Evolutionary conservation across 768 basidiomycete genomes (phyloP), one percentile per base, ranked within the genome.

Genomic region (Collybiopsis luxurians): DNA sequence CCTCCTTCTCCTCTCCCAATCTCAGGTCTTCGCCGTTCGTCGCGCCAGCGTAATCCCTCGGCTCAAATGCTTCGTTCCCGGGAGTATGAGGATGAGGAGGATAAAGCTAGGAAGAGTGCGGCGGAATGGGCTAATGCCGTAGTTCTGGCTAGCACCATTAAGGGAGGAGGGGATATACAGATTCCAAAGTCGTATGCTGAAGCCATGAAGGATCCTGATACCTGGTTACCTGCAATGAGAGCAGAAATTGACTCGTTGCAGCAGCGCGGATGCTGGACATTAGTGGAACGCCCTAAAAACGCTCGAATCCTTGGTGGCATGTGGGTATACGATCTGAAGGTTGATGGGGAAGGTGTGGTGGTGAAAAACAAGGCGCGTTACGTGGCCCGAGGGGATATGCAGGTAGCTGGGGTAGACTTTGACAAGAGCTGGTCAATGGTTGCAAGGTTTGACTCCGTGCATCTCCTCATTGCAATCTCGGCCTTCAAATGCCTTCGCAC

Each of bases 321-420:
- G 58, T 64, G 64, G 64, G 60, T 65, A 10, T 73, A 64, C 59
- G 62, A 60, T 30, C 31, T 60, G 6, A 75, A 75, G 56, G 43
- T 56, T 31, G 64, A 73, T 50, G 58, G 57, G 10, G 36, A 61
- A 10, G 71, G 72, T 12, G 54, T 45, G 0, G 50, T 71, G 26
- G 43, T 52, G 3, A 53, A 63, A 3, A 61, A 65, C 58, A 74
- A 75, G 53, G 52, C 52, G 11, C 26, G 45, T 21, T 59, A 54
- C 26, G 64, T 66, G 13, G 68, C 70, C 1, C 63, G 66, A 28
- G 72, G 74, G 0, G 73, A 65, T 59, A 47, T 60, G 1, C 72
- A 74, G 56, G 54, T 63, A 3, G 59, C 62, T 4, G 70, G 74
- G 3, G 42, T 71, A 10, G 70, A 71, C 50, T 72, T 59, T 19